A percentile compares a stretch with the other conserved stretches of the same genome.
These are phyloP conservation scores for Plenodomus tracheiphilus DNA, from an alignment of 2,329 filamentous ascomycete genomes.

Conservation along the genomic window DNA sequence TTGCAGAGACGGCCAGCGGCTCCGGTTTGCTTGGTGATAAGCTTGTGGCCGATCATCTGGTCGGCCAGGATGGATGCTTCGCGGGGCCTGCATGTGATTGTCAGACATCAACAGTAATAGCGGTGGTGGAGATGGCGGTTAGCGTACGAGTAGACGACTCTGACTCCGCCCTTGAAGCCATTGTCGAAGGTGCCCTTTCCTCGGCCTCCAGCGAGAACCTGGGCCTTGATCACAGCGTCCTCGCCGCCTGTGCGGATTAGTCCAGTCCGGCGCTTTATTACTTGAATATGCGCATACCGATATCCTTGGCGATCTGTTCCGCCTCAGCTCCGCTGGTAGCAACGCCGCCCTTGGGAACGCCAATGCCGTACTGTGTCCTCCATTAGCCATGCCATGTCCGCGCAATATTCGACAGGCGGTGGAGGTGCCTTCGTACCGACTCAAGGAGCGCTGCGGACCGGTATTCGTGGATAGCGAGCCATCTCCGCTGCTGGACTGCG, in stretches of 20 bases:
- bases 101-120: slow-evolving; percentile 11
- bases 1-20: slow-evolving; percentile 92
- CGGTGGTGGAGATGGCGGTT: slow-evolving; percentile 4
- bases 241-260: slow-evolving; percentile 63
- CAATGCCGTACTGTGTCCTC: slow-evolving; percentile 78
- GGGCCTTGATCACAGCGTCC: slow-evolving; percentile 99
- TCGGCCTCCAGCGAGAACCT: slow-evolving; percentile 95
- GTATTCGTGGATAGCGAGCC: slow-evolving; percentile 97
- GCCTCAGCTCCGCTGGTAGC: slow-evolving; percentile 84
- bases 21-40: slow-evolving; percentile 99
- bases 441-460: slow-evolving; percentile 90
- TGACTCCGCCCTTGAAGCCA: slow-evolving; percentile 96
- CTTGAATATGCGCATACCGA: slow-evolving; percentile 61
- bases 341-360: slow-evolving; percentile 86
- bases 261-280: slow-evolving; percentile 19
- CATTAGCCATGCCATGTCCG: slow-evolving; percentile 25
- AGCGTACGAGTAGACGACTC: slow-evolving; percentile 90
- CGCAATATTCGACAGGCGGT: slow-evolving; percentile 9
- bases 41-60: slow-evolving; percentile 99
- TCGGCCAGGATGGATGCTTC: slow-evolving; percentile 96
- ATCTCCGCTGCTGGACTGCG: slow-evolving; percentile 78
- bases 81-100: slow-evolving; percentile 62
- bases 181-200: slow-evolving; percentile 98
- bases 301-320: slow-evolving; percentile 85
- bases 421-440: slow-evolving; percentile 50